A percentile compares a stretch with the other conserved stretches of the same genome.
Conservation (phyloP, 345 rosid species). For the Arabis alpina region DNA sequence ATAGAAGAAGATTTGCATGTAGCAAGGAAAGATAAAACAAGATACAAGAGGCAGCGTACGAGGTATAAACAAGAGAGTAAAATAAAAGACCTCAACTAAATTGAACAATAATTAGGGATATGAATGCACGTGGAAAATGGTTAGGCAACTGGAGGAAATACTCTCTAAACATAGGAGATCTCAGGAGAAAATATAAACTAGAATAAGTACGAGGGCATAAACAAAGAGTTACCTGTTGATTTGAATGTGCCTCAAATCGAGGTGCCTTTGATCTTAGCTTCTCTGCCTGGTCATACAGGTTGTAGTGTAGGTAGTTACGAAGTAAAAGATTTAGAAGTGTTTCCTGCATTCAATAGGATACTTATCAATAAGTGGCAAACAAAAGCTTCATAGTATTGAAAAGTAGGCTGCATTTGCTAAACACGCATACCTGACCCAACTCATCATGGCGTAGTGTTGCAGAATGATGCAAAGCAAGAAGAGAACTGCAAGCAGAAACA, state of each 20-base stretch:
- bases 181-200: conserved; percentile 20
- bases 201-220: not conserved
- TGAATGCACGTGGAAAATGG: not conserved
- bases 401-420: conserved; percentile 11
- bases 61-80: conserved; percentile 5
- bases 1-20: not conserved
- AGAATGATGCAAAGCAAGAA: conserved; percentile 81
- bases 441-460: conserved; percentile 91
- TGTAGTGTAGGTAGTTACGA: conserved; percentile 86
- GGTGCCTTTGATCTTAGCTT: conserved; percentile 93
- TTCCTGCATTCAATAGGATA: conserved; percentile 61
- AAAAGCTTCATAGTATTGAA: conserved; percentile 33
- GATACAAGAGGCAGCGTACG: conserved; percentile 7
- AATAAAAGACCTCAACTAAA: conserved; percentile 9
- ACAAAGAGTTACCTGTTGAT: conserved; percentile 66
- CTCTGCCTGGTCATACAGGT: conserved; percentile 90
- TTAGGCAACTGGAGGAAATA: not conserved
- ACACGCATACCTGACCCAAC: conserved; percentile 73
- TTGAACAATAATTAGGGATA: not conserved
- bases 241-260: conserved; percentile 95
- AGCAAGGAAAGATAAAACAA: conserved; percentile 1
- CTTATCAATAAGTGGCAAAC: not conserved
- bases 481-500: conserved; percentile 54
- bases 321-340: conserved; percentile 81
- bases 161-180: conserved; percentile 4